phyloP scores from a whole-genome alignment of 768 basidiomycete genomes.

The Termitomyces sp. region DNA sequence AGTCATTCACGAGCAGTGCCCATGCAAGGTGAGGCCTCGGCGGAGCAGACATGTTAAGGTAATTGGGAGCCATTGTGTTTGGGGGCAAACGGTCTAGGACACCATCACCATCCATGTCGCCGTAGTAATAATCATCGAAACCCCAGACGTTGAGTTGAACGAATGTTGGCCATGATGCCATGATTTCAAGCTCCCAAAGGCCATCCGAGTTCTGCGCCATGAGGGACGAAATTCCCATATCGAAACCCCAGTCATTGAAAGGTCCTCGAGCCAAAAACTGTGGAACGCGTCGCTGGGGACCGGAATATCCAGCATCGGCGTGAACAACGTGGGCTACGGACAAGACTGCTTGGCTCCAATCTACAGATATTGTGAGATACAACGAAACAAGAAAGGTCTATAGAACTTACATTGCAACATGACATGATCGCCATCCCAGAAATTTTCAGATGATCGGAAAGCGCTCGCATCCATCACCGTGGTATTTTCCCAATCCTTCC shows the following conservation, averaged over 20 bases:
- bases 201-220: constrained; percentile 64
- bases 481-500: constrained; percentile 73
- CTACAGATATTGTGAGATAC: constrained; percentile 27
- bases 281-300: constrained; percentile 67
- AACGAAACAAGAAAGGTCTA: not conserved
- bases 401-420: constrained; percentile 75
- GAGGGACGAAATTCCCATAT: constrained; percentile 66
- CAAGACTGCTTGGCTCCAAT: constrained; percentile 68
- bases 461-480: constrained; percentile 55
- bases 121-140: constrained; percentile 90
- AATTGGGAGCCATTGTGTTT: constrained; percentile 80
- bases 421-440: constrained; percentile 83
- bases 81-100: constrained; percentile 88
- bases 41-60: constrained; percentile 87
- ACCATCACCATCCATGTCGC: constrained; percentile 83
- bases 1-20: constrained; percentile 77
- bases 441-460: constrained; percentile 46
- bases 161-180: constrained; percentile 86
- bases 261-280: constrained; percentile 84
- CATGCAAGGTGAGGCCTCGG: constrained; percentile 86
- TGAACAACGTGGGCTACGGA: constrained; percentile 69
- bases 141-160: constrained; percentile 89
- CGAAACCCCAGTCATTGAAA: constrained; percentile 91
- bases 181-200: constrained; percentile 83
- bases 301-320: constrained; percentile 61